A percentile compares a stretch with the other conserved stretches of the same genome.
Evolutionary conservation across 352 stramenopile species (phyloP).

Genomic region (Peronospora belbahrii): DNA sequence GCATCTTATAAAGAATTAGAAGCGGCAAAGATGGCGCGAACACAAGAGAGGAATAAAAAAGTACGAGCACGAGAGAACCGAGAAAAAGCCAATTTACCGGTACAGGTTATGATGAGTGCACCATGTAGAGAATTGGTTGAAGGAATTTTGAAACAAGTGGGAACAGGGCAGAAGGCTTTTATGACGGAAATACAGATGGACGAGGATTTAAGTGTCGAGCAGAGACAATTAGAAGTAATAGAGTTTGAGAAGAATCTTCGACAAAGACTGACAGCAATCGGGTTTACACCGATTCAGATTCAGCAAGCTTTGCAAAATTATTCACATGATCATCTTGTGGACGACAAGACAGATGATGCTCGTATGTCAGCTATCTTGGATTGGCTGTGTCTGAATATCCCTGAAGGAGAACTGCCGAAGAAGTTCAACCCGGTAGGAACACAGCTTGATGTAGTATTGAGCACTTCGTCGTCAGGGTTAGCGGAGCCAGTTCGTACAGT

Average conservation of each 20-base stretch:
- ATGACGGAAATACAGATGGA: conserved; percentile 1
- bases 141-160: conserved; percentile 52
- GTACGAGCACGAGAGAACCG: conserved; percentile 86
- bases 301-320: conserved; percentile 38
- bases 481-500: conserved; percentile 15
- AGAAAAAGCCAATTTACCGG: conserved; percentile 84
- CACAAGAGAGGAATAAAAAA: conserved; percentile 64
- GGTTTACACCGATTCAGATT: conserved; percentile 48
- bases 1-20: conserved; percentile 68
- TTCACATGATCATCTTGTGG: conserved; percentile 2
- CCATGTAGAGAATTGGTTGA: conserved; percentile 85
- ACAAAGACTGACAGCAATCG: conserved; percentile 40
- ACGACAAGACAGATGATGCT: conserved; percentile 16
- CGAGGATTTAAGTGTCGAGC: neutral
- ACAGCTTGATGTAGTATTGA: conserved; percentile 81
- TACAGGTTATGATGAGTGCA: conserved; percentile 88
- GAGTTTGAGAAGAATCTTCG: conserved; percentile 14
- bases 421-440: conserved; percentile 84
- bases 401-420: conserved; percentile 67
- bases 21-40: conserved; percentile 39
- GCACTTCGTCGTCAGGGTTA: conserved; percentile 4
- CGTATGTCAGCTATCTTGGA: conserved; percentile 43
- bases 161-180: conserved; percentile 19
- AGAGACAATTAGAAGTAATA: conserved; percentile 11
- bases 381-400: conserved; percentile 76